phyloP scores from a whole-genome alignment of 2,329 filamentous ascomycete species.

The Eutypella sp. region DNA sequence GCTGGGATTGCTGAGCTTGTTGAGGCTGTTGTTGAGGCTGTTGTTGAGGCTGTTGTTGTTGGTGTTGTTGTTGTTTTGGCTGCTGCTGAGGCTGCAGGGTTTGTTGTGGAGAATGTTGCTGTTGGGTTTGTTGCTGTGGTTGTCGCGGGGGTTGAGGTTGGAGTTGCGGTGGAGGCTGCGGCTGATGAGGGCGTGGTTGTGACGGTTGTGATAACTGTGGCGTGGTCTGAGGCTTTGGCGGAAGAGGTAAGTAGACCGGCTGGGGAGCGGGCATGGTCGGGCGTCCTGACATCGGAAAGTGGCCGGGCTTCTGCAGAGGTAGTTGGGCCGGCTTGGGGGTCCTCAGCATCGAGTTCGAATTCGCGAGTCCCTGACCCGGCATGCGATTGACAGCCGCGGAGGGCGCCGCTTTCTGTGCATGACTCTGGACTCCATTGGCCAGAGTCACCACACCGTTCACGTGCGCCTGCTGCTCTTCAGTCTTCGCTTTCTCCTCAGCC shows the following conservation, averaged over 20 bases:
- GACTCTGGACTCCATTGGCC: slow-evolving; percentile 45
- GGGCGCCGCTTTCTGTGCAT: slow-evolving; percentile 16
- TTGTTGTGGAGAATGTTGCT: slow-evolving; percentile 1
- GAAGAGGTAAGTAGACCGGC: slow-evolving; percentile 22
- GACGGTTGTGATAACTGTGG: slow-evolving; percentile 1
- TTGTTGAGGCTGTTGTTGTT: background rate
- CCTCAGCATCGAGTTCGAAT: slow-evolving; percentile 16
- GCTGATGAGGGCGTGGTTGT: background rate
- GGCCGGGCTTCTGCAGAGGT: slow-evolving; percentile 10
- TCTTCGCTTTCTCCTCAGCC: slow-evolving; percentile 58
- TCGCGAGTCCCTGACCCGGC: slow-evolving; percentile 14
- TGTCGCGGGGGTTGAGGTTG: background rate
- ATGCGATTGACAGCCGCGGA: slow-evolving; percentile 13
- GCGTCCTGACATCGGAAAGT: slow-evolving; percentile 12
- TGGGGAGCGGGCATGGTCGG: slow-evolving; percentile 26
- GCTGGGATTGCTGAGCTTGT: background rate
- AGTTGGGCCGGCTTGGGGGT: slow-evolving; percentile 17
- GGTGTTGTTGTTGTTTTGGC: background rate
- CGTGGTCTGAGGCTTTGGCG: slow-evolving; percentile 1
- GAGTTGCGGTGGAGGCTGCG: background rate
- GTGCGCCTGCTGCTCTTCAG: slow-evolving; percentile 55
- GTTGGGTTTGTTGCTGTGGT: slow-evolving; percentile 5
- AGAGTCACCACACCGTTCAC: slow-evolving; percentile 57
- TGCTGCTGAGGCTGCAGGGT: slow-evolving; percentile 5
- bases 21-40: background rate